Base-by-base conservation (phyloP, 371 early-diverging fungal species). In the Syncephalastrum contaminatum region DNA sequence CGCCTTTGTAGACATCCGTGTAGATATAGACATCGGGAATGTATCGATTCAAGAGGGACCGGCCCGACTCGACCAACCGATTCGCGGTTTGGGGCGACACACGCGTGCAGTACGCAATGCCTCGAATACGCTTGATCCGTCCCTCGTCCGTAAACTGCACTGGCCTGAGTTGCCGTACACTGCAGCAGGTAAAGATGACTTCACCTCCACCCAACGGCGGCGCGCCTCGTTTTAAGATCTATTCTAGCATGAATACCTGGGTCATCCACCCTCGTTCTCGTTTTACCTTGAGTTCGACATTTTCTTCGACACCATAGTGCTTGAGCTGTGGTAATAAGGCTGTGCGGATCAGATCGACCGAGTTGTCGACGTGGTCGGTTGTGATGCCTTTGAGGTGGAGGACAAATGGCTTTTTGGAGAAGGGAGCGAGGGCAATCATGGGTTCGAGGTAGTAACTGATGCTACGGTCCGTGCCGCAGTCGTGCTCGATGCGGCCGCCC, bases 1-100 rank as follows among this genome's bases (percentile, higher is more conserved):
- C 90, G 20, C 97, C 96, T 65, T 95, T 95, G 67, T 90, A 96
- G 24, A 96, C 92, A 73, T 98, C 98, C 12, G 97, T 94, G 67
- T 95, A 95, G 53, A 99, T 88, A 70, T 97, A 97, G 48, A 97
- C 91, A 69, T 98, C 98, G 7, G 95, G 95, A 46, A 97, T 91
- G 69, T 87, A 93, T 56, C 88, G 80, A 52, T 94, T 93, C 53
- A 97, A 74, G 55, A 91, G 68, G 10, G 88, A 76, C 49, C 97
- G 83, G 19, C 97, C 92, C 6, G 92, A 74, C 60, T 97, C 94
- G 1, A 92, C 92, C 66, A 98, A 82, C 30, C 97, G 90, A 72
- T 95, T 95, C 39, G 96, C 89, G 63, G 91, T 92, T 60, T 93
- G 93, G 6, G 98, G 97, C 14, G 94, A 91, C n/a, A 99, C 92